These are phyloP conservation scores for Eucalyptus tenuipes DNA, from an alignment of 345 rosid genomes.

Conservation along the genomic window DNA sequence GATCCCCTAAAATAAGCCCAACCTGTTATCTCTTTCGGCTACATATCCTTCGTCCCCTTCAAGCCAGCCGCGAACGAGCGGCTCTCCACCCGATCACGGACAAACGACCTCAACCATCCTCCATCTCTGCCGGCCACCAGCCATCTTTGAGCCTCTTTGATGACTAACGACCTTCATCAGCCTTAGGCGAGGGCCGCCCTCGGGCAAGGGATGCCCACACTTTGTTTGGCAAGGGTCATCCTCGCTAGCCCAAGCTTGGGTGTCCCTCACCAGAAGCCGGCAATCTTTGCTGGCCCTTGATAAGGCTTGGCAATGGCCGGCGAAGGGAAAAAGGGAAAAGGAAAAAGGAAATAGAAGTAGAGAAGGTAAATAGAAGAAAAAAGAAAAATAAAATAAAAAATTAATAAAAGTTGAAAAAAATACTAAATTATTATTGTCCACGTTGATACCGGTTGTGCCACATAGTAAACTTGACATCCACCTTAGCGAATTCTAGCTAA, in stretches of 20 bases:
- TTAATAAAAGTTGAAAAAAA: too few relatives aligned
- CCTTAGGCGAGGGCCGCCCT: neutral
- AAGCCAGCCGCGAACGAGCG: neutral
- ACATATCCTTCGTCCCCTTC: neutral
- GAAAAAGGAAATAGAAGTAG: neutral
- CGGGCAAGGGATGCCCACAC: rapidly evolving
- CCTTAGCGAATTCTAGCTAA: rapidly evolving
- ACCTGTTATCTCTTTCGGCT: neutral
- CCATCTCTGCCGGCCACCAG: neutral
- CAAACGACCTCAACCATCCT: neutral
- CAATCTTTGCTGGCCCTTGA: neutral
- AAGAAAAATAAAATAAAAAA: neutral
- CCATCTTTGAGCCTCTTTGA: neutral
- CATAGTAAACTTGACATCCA: neutral
- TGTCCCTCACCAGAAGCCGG: rapidly evolving
- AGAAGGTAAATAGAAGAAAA: too few relatives aligned
- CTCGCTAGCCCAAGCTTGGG: rapidly evolving
- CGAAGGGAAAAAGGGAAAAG: neutral
- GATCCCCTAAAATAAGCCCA: neutral
- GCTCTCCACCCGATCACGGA: neutral
- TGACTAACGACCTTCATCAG: neutral
- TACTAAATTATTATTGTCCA: too few relatives aligned
- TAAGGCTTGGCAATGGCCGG: rapidly evolving
- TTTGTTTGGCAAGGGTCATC: neutral
- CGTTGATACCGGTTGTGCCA: rapidly evolving